Base-by-base conservation (phyloP, 768 basidiomycete genomes). In the Tricholoma bakamatsutake region DNA sequence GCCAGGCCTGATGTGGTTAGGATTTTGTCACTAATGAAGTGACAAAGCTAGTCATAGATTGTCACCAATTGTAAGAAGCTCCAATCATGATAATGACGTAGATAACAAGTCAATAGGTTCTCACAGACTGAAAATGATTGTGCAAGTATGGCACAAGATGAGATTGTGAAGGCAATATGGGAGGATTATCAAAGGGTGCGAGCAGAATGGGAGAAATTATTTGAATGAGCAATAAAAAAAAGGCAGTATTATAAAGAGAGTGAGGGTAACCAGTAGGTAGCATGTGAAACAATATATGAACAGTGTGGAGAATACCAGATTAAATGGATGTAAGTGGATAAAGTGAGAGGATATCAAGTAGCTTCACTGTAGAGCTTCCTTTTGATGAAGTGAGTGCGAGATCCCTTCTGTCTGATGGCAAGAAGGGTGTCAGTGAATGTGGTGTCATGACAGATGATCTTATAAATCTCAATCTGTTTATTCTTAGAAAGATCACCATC, bases 401-500 rank as follows among this genome's bases (percentile, higher is more conserved):
- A 43, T 2, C 13, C 27, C 50, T 62, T 61, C 24, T 59, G 50
- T 3, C 27, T 18, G 21, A 63, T 64, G 3, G 59, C 50, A 30
- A 60, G 42, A 37, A 60, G 5, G 15, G 55, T 57, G 42, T 60
- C 37, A 35, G 61, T 62, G 53, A 64, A 54, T 2, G 52, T 28
- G 11, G 53, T 57, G 49, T 66, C 61, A n/a, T 42, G 15, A 24
- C 52, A 52, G 35, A 66, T 58, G 21, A 66, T 51, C 40, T 56
- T 55, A 54, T 58, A 54, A 2, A 51, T 54, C 10, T 57, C 6
- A n/a, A 61, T 43, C 45, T 61, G 50, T 40, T 64, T 57, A 53
- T 64, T 39, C 0, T 64, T 58, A 9, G 62, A 62, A 12, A 63
- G 62, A 9, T 64, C 57, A 34, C 35, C 59, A 55, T 64, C 59